Base-by-base conservation (phyloP, 1,284 basidiomycete genomes). In the Marasmius sp. region DNA sequence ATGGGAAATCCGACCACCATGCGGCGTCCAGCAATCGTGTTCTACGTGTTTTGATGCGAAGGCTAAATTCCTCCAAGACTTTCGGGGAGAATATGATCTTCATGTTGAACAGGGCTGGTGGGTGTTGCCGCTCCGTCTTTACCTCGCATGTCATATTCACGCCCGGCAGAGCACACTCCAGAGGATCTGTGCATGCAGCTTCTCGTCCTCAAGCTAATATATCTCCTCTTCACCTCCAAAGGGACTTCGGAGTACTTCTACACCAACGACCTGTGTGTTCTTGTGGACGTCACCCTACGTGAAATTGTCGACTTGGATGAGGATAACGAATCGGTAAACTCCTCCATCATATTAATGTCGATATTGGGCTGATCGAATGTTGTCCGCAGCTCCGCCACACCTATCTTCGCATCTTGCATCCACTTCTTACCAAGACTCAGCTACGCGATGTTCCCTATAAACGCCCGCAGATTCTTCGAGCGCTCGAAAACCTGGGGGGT, bases 71-170 rank as follows among this genome's bases (percentile, higher is more conserved):
- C 11, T 93, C 89, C 75, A 95, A 94, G 78, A 98, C 97, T 0
- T 98, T 99, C 74, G 95, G 95, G 14, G 95, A 97, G 77, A 99
- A 98, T 71, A 86, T 99, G 81, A 98, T 99, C 65, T 99, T 98
- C 74, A 99, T 99, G 91, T 81, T 99, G 48, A 99, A 99, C 71
- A 88, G 97, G 62, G 93, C 95, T 51, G 83, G 94, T 94, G 70
- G 70, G 91, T 84, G 1, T 14, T n/a, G 27, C 9, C 41, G 41
- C 20, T 20, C 20, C 12, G n/a, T 58, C 12, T 20, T 33, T 41
- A 12, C 10, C 36, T 18, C 18, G 16, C 27, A 57, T 18, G 34
- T 11, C 39, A 11, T 16, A 38, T 20, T 48, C 34, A 14, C 27
- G 5, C 27, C 27, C 27, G n/a, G 18, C 64, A 93, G 93, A 91